phyloP scores from a whole-genome alignment of 169 alveolate species.

The Plasmodium inui region DNA sequence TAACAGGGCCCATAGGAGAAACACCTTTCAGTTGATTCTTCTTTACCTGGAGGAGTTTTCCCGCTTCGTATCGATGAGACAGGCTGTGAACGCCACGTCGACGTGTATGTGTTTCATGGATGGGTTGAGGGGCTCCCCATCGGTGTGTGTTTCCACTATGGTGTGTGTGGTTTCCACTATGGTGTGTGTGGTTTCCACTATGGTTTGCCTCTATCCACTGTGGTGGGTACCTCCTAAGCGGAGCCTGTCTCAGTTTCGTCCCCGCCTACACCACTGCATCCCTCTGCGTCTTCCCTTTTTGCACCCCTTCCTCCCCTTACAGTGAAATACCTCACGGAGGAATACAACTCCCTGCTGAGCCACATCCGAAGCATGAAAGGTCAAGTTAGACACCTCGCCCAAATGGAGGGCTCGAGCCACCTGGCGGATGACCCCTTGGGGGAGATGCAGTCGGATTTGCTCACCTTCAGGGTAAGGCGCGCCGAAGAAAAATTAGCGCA shows the following conservation, averaged over 20 bases:
- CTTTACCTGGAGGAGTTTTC: constrained; percentile 13
- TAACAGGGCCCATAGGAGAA: constrained; percentile 8
- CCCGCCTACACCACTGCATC: not conserved
- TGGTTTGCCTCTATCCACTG: too few relatives aligned
- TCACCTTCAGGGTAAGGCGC: constrained; percentile 10
- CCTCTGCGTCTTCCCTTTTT: not conserved
- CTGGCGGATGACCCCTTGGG: not conserved
- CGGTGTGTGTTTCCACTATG: not conserved
- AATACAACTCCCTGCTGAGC: constrained; percentile 28
- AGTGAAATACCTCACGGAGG: constrained; percentile 56
- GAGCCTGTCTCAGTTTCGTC: not conserved
- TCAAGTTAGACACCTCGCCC: constrained; percentile 17
- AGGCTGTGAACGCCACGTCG: constrained; percentile 25
- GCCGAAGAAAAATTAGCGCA: not conserved
- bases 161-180: not conserved
- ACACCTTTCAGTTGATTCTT: not conserved
- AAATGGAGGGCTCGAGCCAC: not conserved
- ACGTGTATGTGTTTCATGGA: not conserved
- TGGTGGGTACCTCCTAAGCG: not conserved
- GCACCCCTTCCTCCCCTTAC: not conserved
- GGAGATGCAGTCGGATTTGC: not conserved
- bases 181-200: not conserved
- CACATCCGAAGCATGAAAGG: constrained; percentile 21
- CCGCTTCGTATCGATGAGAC: constrained; percentile 10
- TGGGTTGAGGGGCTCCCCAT: not conserved